Base-by-base conservation (phyloP, 768 basidiomycete species). In the Punctularia strigosozonata region DNA sequence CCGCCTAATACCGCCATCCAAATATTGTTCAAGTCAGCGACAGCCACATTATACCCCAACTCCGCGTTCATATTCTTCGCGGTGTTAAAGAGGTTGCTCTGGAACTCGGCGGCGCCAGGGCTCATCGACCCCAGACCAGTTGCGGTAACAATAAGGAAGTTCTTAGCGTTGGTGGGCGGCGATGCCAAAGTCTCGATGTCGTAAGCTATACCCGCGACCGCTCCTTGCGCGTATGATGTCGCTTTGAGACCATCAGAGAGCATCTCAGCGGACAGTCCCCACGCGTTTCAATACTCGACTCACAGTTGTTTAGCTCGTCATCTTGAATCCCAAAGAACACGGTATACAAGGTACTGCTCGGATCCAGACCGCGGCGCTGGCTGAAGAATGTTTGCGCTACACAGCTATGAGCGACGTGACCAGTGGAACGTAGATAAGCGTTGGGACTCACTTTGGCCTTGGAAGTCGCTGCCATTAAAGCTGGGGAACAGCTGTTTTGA, bases 271-370 rank as follows among this genome's bases (percentile, higher is more conserved):
- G 10, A 15, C 26, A 8, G 26, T 28, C 26, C 26, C 10, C 10
- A 8, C 26, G 8, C 10, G 26, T 8, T 28, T 5, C 34, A 60
- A 37, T 43, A 71, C 69, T 46, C 31, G 65, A 66, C 14, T 54
- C 48, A 52, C 61, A 67, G 41, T 71, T 68, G 39, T 69, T 71
- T 42, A 22, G 15, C n/a, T 13, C 30, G 6, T 14, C 66, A 38
- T 39, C 70, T 69, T 71, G 74, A 40, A 73, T 75, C 7, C 72
- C 73, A 42, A 74, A 73, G 49, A 75, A 75, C 6, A 69, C 47
- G 2, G 62, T 61, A 38, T 71, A 75, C 5, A 75, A 52, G 3
- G 73, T 73, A 2, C 66, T 68, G 1, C 55, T 50, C 0, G 71
- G 62, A 43, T 73, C 57, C 5, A 74, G 53, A 0, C 55, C 37